Base-by-base conservation (phyloP, 495 filamentous ascomycete species). In the Cladorrhinum samala region DNA sequence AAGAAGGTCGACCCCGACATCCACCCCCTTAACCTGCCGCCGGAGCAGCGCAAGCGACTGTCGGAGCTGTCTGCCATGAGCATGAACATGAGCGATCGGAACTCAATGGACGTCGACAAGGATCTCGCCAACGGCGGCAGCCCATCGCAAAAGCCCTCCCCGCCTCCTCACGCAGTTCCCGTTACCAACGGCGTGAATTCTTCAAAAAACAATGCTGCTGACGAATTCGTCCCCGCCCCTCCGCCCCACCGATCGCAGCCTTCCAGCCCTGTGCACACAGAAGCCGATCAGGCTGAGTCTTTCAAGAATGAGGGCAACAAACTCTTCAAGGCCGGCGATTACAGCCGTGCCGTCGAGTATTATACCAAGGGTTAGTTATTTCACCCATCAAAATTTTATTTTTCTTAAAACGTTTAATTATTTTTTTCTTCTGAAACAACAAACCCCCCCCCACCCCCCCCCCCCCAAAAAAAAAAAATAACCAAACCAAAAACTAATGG, bases 281-380 rank as follows among this genome's bases (percentile, higher is more conserved):
- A 77, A 50, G 70, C 78, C 17, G 78, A 86, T 40, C 86, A 95
- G 60, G 89, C 91, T 4, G 93, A 97, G 67, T 79, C 79, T 17
- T 94, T 84, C 79, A 98, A 98, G 74, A 79, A 88, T 59, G 82
- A 87, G 21, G 93, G 93, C 25, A 98, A 98, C 74, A 94, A 91
- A 62, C 92, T 87, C 63, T 98, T 95, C 77, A 96, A 96, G 75
- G 84, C 87, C 52, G 85, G 84, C 61, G 85, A 96, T 58, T 98
- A 91, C 65, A 71, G 74, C 37, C 83, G 84, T 58, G 92, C 94
- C 18, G 87, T 96, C 62, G 80, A 87, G 56, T 88, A 95, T 65
- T 98, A 97, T 66, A 91, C 86, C 47, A 96, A 95, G 80, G 93
- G 91, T 96, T 52, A 53, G 52, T 48, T 36, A 3, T 18, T 1